Percentiles rank a stretch among this genome's conserved stretches.
Evolutionary conservation across 768 basidiomycete genomes (phyloP).

Genomic region (Suillus paluster): DNA sequence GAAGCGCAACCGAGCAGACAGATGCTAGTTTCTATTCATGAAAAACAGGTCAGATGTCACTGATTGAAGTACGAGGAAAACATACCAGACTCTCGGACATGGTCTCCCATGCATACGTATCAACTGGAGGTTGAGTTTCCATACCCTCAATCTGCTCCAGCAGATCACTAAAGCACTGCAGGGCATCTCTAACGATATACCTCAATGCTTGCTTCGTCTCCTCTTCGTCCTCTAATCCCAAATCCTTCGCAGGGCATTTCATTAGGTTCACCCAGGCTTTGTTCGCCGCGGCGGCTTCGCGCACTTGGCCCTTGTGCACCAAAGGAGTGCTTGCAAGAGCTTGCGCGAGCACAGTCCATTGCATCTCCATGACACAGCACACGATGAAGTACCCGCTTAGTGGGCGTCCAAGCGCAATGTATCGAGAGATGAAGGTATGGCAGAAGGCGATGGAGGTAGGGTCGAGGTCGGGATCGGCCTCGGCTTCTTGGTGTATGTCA

Average conservation of each 20-base stretch:
- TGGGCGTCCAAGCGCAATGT: conserved; percentile 74
- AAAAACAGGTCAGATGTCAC: background rate
- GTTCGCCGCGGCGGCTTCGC: conserved; percentile 83
- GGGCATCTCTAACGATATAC: conserved; percentile 58
- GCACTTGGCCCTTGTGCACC: conserved; percentile 20
- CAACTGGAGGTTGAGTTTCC: conserved; percentile 76
- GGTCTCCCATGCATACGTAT: conserved; percentile 93
- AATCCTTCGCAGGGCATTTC: conserved; percentile 47
- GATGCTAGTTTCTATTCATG: conserved; percentile 79
- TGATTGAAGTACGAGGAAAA: background rate
- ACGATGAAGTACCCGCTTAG: conserved; percentile 87
- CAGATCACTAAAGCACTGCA: conserved; percentile 80
- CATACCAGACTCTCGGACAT: conserved; percentile 88
- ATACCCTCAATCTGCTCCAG: conserved; percentile 81
- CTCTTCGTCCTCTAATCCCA: conserved; percentile 43
- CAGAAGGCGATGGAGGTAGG: conserved; percentile 58
- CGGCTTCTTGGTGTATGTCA: conserved; percentile 61
- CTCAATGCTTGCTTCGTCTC: conserved; percentile 46
- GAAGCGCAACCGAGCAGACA: conserved; percentile 74
- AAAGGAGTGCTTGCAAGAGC: conserved; percentile 48
- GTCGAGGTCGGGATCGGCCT: conserved; percentile 39
- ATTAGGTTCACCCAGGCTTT: conserved; percentile 77
- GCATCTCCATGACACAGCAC: conserved; percentile 86
- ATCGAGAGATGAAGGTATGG: conserved; percentile 75
- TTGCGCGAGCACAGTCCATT: conserved; percentile 86